A percentile compares a stretch with the other conserved stretches of the same genome.
Conservation (phyloP, 352 stramenopile genomes). For the Globisporangium iwayamae region DNA sequence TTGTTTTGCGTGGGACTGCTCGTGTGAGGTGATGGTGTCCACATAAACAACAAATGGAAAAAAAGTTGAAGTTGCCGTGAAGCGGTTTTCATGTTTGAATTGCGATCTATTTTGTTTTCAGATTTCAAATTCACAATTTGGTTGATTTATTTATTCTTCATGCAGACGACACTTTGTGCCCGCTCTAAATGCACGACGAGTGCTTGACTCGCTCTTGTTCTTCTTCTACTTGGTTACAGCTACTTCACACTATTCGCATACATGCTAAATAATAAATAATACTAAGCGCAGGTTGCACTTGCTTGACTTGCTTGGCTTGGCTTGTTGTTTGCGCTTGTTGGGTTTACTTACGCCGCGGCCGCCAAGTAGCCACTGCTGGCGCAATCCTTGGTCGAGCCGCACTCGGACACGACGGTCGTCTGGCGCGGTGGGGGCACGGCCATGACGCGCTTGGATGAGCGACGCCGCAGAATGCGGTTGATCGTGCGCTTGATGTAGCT, state of each 20-base stretch:
- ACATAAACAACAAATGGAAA: not conserved
- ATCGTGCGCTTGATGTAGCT: conserved; percentile 34
- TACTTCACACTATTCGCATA: conserved; percentile 11
- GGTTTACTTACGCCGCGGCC: conserved; percentile 4
- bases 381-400: conserved; percentile 3
- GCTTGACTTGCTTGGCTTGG: not conserved
- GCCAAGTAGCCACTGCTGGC: conserved; percentile 1
- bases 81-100: not conserved
- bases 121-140: not conserved
- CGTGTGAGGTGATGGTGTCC: not conserved
- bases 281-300: conserved; percentile 4
- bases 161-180: not conserved
- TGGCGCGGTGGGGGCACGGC: conserved; percentile 19
- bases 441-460: conserved; percentile 47
- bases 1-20: not conserved
- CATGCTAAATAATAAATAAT: conserved; percentile 11
- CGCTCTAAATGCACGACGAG: conserved; percentile 1
- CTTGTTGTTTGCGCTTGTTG: not conserved
- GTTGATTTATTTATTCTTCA: not conserved
- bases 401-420: conserved; percentile 17
- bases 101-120: not conserved
- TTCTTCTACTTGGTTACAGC: conserved; percentile 12
- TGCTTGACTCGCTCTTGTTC: not conserved
- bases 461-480: conserved; percentile 41
- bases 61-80: conserved; percentile 1